Evolutionary conservation across 352 stramenopile species (phyloP), one percentile per base, ranked within the genome.

Genomic region (Peronospora tabacina): DNA sequence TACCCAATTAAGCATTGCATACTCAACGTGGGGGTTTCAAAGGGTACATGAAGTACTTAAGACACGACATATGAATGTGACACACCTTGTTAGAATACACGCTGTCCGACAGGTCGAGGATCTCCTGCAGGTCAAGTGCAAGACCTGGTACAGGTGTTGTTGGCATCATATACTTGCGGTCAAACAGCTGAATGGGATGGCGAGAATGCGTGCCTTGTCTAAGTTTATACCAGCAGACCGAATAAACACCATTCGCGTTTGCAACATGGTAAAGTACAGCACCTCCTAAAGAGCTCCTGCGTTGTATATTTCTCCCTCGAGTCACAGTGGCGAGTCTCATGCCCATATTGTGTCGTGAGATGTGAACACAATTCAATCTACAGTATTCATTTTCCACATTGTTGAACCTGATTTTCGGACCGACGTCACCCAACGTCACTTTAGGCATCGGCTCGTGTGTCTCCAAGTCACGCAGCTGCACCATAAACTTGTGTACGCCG

Each of bases 401-500:
- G 49, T 89, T 85, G 53, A 87, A 82, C 2, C 70, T 75, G 24
- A 89, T 70, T 65, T 89, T 85, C 36, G 68, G 63, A 39, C 76
- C 79, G 40, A 90, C 66, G 50, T 87, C 77, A 5, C 80, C 82
- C 33, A 75, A 49, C 19, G 60, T 79, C 47, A 87, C 66, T 7
- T 76, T 76, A 19, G 64, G 48, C 46, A 73, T 55, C 16, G 66
- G 51, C 32, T 74, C 60, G 45, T 87, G 74, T 17, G 67, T 85
- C 37, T 97, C 82, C 63, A 94, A 66, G 34, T 97, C 78, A 24
- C 95, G 84, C 5, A 98, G 43, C 49, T 92, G 95, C 13, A 98
- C 85, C 50, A 98, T 82, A 65, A 98, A 98, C 63, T 95, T 97
- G 71, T 98, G 94, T 47, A 98, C 94, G 16, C 95, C 95, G 28